Conservation (phyloP, 495 filamentous ascomycete species). For the Pyrenopolyporus hunteri region DNA sequence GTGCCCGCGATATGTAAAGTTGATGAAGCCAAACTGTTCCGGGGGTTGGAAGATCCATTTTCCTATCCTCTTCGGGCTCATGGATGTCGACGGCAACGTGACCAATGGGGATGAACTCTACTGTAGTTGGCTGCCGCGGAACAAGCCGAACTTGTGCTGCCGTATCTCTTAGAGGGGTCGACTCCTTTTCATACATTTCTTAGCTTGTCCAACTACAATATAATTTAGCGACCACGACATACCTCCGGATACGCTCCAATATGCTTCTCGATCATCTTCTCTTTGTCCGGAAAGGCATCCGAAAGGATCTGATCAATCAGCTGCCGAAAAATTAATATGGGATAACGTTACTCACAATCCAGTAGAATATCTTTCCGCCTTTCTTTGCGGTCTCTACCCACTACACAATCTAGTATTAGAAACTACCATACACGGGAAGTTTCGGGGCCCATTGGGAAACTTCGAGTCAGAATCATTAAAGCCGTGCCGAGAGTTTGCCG, state of each 20-base stretch:
- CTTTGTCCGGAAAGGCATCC: conserved; percentile 37
- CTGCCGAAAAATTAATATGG: not conserved
- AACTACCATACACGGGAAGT: conserved; percentile 1
- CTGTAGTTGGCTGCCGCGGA: conserved; percentile 35
- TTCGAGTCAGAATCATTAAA: not conserved
- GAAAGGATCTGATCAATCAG: conserved; percentile 34
- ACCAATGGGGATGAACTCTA: conserved; percentile 48
- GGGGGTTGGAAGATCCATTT: conserved; percentile 30
- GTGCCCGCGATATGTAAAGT: conserved; percentile 46
- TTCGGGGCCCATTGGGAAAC: not conserved
- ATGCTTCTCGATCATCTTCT: conserved; percentile 35
- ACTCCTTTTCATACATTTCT: conserved; percentile 32
- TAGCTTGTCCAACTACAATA: conserved; percentile 6
- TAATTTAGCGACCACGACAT: not conserved
- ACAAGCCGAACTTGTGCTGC: conserved; percentile 40
- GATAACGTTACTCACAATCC: conserved; percentile 36
- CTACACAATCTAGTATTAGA: conserved; percentile 14
- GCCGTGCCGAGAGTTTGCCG: not conserved
- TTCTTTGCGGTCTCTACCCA: conserved; percentile 37
- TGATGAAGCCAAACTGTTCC: conserved; percentile 45
- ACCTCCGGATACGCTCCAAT: conserved; percentile 37
- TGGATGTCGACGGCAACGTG: conserved; percentile 48
- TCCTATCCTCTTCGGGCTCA: conserved; percentile 35
- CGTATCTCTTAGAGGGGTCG: conserved; percentile 40
- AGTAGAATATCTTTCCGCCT: conserved; percentile 43